These are phyloP conservation scores for Pelargonium cotyledonis DNA, from an alignment of 441 rosid species.

Conservation along the genomic window DNA sequence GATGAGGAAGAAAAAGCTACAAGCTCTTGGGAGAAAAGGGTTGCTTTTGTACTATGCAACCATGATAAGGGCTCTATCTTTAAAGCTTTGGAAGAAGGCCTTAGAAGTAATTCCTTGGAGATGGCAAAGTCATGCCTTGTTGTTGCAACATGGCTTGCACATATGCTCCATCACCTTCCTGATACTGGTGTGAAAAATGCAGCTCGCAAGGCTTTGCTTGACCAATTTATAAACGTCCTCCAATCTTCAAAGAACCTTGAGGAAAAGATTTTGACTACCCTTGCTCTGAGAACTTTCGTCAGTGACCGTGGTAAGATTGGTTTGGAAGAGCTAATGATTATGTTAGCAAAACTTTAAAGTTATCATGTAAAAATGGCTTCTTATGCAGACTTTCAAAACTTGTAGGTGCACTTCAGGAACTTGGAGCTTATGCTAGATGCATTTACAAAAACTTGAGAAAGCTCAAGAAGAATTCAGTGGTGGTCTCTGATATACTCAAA, in stretches of 20 bases:
- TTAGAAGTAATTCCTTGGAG: slow-evolving; percentile 52
- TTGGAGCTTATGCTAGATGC: slow-evolving; percentile 52
- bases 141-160: slow-evolving; percentile 48
- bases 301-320: slow-evolving; percentile 37
- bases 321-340: background rate
- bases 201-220: slow-evolving; percentile 49
- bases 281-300: slow-evolving; percentile 52
- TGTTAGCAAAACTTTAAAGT: background rate
- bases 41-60: slow-evolving; percentile 53
- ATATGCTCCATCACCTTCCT: slow-evolving; percentile 56
- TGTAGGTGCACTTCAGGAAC: slow-evolving; percentile 44
- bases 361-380: background rate
- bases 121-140: slow-evolving; percentile 51
- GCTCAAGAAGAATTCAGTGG: slow-evolving; percentile 40
- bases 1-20: slow-evolving; percentile 50
- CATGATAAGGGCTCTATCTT: slow-evolving; percentile 59
- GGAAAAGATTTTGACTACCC: slow-evolving; percentile 57
- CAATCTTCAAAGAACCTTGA: slow-evolving; percentile 57
- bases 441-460: slow-evolving; percentile 46
- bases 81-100: slow-evolving; percentile 57
- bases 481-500: slow-evolving; percentile 48
- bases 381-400: slow-evolving; percentile 11
- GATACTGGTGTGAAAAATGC: slow-evolving; percentile 39
- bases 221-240: slow-evolving; percentile 48
- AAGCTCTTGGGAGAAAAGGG: slow-evolving; percentile 53